Evolutionary conservation across 306 rosid genomes (phyloP).

Genomic region (Myrica gale): DNA sequence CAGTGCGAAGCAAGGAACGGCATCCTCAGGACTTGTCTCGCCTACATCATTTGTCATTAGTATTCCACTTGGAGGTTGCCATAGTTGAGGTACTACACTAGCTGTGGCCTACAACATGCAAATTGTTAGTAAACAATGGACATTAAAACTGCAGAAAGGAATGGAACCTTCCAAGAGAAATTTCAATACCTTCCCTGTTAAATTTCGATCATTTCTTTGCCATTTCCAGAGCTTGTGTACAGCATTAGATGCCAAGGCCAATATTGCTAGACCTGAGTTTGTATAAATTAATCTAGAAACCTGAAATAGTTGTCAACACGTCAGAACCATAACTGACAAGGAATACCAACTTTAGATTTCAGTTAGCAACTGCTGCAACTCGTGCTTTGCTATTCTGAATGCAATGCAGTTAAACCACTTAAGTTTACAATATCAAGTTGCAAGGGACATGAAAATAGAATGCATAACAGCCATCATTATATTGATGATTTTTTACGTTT

Average conservation of each 20-base stretch:
- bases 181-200: conserved; percentile 55
- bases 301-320: conserved; percentile 46
- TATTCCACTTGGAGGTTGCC: conserved; percentile 99
- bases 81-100: conserved; percentile 67
- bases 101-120: conserved; percentile 68
- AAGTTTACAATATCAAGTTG: background rate
- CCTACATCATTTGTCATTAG: conserved; percentile 93
- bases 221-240: conserved; percentile 99
- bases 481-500: background rate
- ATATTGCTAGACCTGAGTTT: conserved; percentile 82
- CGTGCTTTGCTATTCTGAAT: background rate
- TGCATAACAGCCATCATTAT: background rate
- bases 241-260: conserved; percentile 97
- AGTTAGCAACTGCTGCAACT: background rate
- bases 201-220: conserved; percentile 82
- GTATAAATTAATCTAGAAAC: conserved; percentile 94
- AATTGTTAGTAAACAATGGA: conserved; percentile 25
- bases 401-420: conserved; percentile 1
- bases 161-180: conserved; percentile 22
- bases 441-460: background rate
- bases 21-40: conserved; percentile 91
- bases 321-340: conserved; percentile 17
- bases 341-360: too few species aligned
- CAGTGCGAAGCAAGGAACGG: conserved; percentile 95
- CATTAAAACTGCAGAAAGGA: conserved; percentile 27